Evolutionary conservation across 1,139 yeast genomes (phyloP), one percentile per base, ranked within the genome.

Genomic region (Keqinozyma sinolaborantium): DNA sequence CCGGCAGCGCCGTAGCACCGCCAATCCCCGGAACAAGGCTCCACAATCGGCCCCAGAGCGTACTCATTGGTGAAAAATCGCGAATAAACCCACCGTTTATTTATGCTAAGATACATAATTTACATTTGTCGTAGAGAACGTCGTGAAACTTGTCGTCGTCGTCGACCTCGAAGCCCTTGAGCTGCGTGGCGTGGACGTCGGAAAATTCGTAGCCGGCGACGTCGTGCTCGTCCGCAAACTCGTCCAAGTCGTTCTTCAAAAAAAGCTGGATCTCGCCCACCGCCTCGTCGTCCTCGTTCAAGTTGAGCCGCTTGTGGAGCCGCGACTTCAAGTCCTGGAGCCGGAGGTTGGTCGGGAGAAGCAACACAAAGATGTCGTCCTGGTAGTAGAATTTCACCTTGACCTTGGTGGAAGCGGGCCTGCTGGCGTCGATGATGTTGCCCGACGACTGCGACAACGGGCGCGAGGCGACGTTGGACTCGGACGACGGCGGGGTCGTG

Each of bases 331-430:
- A 62, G 33, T 82, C 88, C 23, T 58, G 64, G 35, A 83, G 67
- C 4, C 79, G 63, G 30, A 82, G 75, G 41, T 70, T 73, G 4
- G 73, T 59, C 9, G 90, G 84, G 29, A 92, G 75, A 36, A 86
- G 68, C 35, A 92, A 70, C 6, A 95, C 97, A 65, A 92, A 87
- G 16, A 90, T 83, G 54, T 90, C 97, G 47, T 88, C 96, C 38
- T 81, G 81, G 50, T 79, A 85, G 56, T 84, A 90, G 44, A 92
- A 88, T 58, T 92, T 92, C 29, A 78, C 83, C 64, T 80, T 92
- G 44, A 64, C 77, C 57, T 62, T 70, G 34, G 55, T 26, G 28
- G 35, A 38, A 29, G 45, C 30, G 16, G 41, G 35, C 23, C 35
- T 29, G 11, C 30, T 16, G 13, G 35, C 18, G 21, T 24, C 31